Conservation (phyloP, 176 grass and related monocot genomes). For the Zizania latifolia region DNA sequence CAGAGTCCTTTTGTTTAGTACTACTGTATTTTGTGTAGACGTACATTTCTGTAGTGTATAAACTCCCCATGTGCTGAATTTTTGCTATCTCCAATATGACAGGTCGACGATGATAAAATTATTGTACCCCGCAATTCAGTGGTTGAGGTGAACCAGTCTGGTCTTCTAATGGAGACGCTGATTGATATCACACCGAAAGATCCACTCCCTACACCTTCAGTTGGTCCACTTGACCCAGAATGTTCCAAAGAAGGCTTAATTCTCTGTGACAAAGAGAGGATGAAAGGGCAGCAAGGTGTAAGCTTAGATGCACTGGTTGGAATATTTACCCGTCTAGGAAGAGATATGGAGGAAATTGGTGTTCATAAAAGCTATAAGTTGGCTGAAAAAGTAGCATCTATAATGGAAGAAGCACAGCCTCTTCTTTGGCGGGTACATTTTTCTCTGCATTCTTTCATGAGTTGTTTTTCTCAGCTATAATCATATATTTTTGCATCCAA, state of each 20-base stretch:
- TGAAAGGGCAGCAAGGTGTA: constrained; percentile 81
- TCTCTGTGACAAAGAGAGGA: constrained; percentile 86
- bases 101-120: constrained; percentile 96
- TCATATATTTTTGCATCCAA: neutral
- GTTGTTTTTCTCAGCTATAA: too few species aligned
- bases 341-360: constrained; percentile 92
- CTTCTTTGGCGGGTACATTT: constrained; percentile 64
- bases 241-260: constrained; percentile 82
- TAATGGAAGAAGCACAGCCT: constrained; percentile 95
- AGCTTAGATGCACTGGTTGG: constrained; percentile 90
- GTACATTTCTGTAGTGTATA: neutral
- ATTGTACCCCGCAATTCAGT: constrained; percentile 80
- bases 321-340: constrained; percentile 81
- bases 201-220: constrained; percentile 73
- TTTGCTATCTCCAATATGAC: neutral
- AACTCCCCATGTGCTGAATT: neutral
- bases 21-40: neutral
- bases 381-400: constrained; percentile 83
- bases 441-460: neutral
- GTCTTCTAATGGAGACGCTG: constrained; percentile 95
- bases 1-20: neutral
- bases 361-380: constrained; percentile 66
- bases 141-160: constrained; percentile 94
- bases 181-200: constrained; percentile 89
- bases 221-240: constrained; percentile 61